phyloP scores from a whole-genome alignment of 1,284 basidiomycete genomes.

The Moesziomyces sp. region DNA sequence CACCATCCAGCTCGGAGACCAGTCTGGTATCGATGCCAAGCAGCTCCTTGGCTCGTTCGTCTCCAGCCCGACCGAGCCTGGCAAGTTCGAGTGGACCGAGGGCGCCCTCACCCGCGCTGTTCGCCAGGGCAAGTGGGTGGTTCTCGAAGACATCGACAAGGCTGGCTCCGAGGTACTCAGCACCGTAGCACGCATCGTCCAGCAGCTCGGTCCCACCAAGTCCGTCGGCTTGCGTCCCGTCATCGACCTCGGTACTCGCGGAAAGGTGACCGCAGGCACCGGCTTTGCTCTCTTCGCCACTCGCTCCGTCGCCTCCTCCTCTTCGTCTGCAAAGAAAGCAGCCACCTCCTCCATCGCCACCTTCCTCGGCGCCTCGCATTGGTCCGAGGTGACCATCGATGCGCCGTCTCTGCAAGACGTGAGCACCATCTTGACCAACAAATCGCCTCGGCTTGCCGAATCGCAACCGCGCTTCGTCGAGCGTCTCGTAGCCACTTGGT shows the following conservation, averaged over 20 bases:
- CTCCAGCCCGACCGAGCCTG: slow-evolving; percentile 84
- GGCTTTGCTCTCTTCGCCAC: slow-evolving; percentile 70
- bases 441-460: slow-evolving; percentile 33
- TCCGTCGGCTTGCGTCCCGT: slow-evolving; percentile 80
- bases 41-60: slow-evolving; percentile 92
- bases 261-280: slow-evolving; percentile 66
- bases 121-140: slow-evolving; percentile 89
- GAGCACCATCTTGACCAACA: slow-evolving; percentile 46
- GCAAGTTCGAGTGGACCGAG: slow-evolving; percentile 95
- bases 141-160: slow-evolving; percentile 89
- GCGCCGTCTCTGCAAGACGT: slow-evolving; percentile 54
- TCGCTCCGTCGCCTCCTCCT: slow-evolving; percentile 45
- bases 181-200: slow-evolving; percentile 72
- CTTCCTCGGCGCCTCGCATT: slow-evolving; percentile 77
- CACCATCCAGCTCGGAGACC: slow-evolving; percentile 82
- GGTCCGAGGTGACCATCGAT: slow-evolving; percentile 55
- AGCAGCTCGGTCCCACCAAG: slow-evolving; percentile 77
- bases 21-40: slow-evolving; percentile 81
- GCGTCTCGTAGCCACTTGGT: slow-evolving; percentile 57
- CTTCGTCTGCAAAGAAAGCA: slow-evolving; percentile 66
- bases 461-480: slow-evolving; percentile 35
- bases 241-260: slow-evolving; percentile 70
- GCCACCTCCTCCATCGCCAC: slow-evolving; percentile 25
- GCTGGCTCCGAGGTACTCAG: slow-evolving; percentile 61
- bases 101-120: slow-evolving; percentile 92